phyloP scores from a whole-genome alignment of 352 stramenopile species.

The Proteromonas lacertae region DNA sequence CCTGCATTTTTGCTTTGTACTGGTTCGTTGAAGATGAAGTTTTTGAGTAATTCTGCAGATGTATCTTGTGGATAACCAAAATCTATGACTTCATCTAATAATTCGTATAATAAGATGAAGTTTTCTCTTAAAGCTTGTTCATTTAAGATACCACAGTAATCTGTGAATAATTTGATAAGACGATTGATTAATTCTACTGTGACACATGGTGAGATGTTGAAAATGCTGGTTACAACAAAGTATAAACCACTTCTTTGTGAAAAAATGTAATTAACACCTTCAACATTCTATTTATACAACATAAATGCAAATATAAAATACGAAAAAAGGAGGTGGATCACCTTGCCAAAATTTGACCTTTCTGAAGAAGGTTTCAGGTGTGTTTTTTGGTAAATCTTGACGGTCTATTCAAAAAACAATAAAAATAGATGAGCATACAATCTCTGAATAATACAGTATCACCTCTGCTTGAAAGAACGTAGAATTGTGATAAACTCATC shows the following conservation, averaged over 20 bases:
- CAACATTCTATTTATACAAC: constrained; percentile 53
- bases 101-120: constrained; percentile 93
- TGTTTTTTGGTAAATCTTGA: constrained; percentile 31
- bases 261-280: constrained; percentile 85
- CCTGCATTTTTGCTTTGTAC: constrained; percentile 40
- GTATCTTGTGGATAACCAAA: constrained; percentile 89
- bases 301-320: not conserved
- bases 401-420: no score
- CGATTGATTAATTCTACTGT: constrained; percentile 72
- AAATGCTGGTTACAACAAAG: constrained; percentile 3
- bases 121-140: constrained; percentile 96
- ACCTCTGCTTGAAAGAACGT: constrained; percentile 81
- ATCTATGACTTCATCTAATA: constrained; percentile 93
- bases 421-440: no score
- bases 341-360: constrained; percentile 25
- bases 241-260: constrained; percentile 90
- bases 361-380: constrained; percentile 83
- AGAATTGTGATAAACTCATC: constrained; percentile 72
- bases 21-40: constrained; percentile 88
- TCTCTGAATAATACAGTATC: constrained; percentile 92
- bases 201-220: constrained; percentile 73
- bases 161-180: constrained; percentile 82
- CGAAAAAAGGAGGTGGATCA: not conserved
- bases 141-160: constrained; percentile 91
- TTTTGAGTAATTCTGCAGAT: constrained; percentile 78